These are phyloP conservation scores for Saccharomycopsis olivae DNA, from an alignment of 805 yeast genomes.

Conservation along the genomic window DNA sequence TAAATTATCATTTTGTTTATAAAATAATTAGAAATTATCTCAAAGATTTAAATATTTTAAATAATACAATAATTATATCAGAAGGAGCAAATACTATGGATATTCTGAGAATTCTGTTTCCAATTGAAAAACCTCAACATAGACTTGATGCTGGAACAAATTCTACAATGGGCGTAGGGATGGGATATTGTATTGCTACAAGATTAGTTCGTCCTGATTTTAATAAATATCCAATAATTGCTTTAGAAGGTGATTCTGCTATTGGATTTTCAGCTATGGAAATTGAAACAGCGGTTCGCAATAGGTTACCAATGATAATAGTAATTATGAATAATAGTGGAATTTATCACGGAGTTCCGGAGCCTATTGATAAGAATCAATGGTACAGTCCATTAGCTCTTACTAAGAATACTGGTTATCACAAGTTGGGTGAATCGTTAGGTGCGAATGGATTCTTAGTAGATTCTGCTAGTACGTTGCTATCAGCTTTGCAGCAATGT, in stretches of 20 bases:
- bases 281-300: conserved; percentile 55
- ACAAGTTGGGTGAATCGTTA: conserved; percentile 40
- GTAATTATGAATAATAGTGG: conserved; percentile 69
- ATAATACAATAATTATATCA: conserved; percentile 35
- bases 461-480: conserved; percentile 30
- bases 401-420: conserved; percentile 46
- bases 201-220: too few species aligned
- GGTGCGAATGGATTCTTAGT: conserved; percentile 48
- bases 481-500: conserved; percentile 22
- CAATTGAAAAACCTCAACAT: conserved; percentile 38
- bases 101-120: conserved; percentile 51
- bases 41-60: conserved; percentile 18
- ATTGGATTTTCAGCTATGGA: conserved; percentile 69
- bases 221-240: too few species aligned
- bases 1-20: conserved; percentile 47
- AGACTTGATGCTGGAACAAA: conserved; percentile 66
- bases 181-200: conserved; percentile 55
- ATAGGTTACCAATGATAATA: conserved; percentile 41
- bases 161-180: conserved; percentile 70
- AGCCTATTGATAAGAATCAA: conserved; percentile 18
- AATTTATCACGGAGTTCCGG: conserved; percentile 48
- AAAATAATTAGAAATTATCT: conserved; percentile 34
- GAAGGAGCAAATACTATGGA: conserved; percentile 82
- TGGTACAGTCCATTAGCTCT: conserved; percentile 61
- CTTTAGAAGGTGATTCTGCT: conserved; percentile 70